Base-by-base conservation (phyloP, 768 basidiomycete species). In the Suillus brevipes region DNA sequence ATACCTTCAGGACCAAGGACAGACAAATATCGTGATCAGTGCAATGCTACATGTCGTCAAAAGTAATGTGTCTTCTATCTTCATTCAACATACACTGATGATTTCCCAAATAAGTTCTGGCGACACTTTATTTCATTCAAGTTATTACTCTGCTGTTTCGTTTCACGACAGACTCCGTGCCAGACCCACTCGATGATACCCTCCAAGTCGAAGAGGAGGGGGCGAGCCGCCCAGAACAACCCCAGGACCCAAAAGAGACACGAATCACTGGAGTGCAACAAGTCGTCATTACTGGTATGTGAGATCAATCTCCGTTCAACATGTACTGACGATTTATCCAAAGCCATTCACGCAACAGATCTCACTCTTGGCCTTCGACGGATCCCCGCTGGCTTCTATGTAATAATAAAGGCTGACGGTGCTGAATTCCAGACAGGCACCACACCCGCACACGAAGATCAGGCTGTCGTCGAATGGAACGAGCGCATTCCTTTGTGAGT, bases 381-480 rank as follows among this genome's bases (percentile, higher is more conserved):
- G 2, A 60, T 66, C 8, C 70, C 69, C 5, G 34, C 61, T 5
- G 70, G 69, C 6, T 64, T 70, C 23, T 65, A 61, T 47, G 53
- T 69, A 13, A 13, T 2, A 9, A 7, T 65, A n/a, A 12, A 23
- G 18, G 4, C 43, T 0, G 50, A 49, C 0, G 14, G n/a, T 7
- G 2, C 31, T 10, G 25, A 43, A 52, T 52, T 2, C 13, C 60
- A 60, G 37, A 65, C 64, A 1, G 8, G 4, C 12, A 65, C n/a
- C 28, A 65, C 61, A 36, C 28, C 49, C 2, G 7, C 61, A 16
- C 36, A 28, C 12, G 10, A 55, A 36, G 28, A 61, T 18, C 18
- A 20, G n/a, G 31, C 14, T 8, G 25, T 40, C 10, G 25, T 50
- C 12, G 50, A 64, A 40, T 64, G 64, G 64, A 47, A 50, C 12